Conservation (phyloP, 1,284 basidiomycete species). For the Takashimella tepidaria region DNA sequence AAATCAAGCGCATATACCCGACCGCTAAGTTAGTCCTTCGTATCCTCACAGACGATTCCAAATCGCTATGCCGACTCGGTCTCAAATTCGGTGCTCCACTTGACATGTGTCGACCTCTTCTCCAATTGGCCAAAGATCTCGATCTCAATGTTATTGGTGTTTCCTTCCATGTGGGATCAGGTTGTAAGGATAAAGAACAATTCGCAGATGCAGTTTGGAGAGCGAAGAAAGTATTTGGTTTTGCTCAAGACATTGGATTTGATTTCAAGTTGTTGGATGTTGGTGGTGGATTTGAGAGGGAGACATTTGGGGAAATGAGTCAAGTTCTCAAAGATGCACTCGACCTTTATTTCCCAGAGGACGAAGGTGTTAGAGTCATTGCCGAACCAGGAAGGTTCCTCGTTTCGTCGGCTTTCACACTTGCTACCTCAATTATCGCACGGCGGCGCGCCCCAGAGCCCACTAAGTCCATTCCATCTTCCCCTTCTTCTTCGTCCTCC, state of each 20-base stretch:
- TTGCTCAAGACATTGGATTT: constrained; percentile 78
- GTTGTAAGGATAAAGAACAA: constrained; percentile 86
- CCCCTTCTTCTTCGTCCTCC: constrained; percentile 8
- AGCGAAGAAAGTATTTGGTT: constrained; percentile 78
- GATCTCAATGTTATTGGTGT: constrained; percentile 86
- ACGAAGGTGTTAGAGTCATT: constrained; percentile 70
- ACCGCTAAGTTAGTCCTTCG: constrained; percentile 82
- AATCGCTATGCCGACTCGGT: constrained; percentile 86
- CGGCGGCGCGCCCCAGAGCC: constrained; percentile 55
- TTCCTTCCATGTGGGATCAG: constrained; percentile 96
- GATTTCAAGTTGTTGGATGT: constrained; percentile 81
- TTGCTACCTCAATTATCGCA: constrained; percentile 93
- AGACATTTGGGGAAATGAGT: constrained; percentile 78
- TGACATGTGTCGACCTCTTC: constrained; percentile 69
- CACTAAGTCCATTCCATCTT: constrained; percentile 13
- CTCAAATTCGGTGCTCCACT: constrained; percentile 97
- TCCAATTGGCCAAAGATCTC: constrained; percentile 74
- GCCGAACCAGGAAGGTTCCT: constrained; percentile 96
- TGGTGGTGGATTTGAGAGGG: constrained; percentile 92
- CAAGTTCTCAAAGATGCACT: constrained; percentile 67
- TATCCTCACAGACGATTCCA: constrained; percentile 95
- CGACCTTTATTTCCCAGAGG: constrained; percentile 76
- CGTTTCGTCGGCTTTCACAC: constrained; percentile 85
- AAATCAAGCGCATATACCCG: constrained; percentile 79
- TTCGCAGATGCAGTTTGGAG: constrained; percentile 86